Percentiles rank a stretch among this genome's conserved stretches.
These are phyloP conservation scores for barrel medic (Medicago truncatula) DNA, from an alignment of 306 rosid genomes.

Conservation along the genomic window DNA sequence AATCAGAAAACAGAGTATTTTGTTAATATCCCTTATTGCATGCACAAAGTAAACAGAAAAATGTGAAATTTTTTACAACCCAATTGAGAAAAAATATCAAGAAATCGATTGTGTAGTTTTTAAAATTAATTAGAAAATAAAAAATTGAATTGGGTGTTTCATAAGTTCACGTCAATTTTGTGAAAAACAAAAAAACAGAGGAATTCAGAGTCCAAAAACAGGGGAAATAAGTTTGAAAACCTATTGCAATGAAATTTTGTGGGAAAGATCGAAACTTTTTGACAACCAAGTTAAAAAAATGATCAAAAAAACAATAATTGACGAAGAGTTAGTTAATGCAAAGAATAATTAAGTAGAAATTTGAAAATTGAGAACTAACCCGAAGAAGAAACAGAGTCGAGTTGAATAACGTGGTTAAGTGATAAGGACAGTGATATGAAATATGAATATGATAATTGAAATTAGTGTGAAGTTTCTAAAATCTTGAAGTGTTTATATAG, in stretches of 20 bases:
- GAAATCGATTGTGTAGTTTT: neutral
- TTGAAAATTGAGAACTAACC: conserved; percentile 31
- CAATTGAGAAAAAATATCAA: neutral
- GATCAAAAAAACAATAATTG: neutral
- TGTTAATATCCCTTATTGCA: conserved; percentile 5
- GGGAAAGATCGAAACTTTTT: neutral
- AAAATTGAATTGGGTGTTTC: neutral
- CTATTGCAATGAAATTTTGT: conserved; percentile 18
- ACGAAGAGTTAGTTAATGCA: neutral
- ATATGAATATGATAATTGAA: neutral
- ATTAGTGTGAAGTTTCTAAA: conserved; percentile 33
- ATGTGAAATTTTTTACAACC: neutral
- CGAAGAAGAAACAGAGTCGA: conserved; percentile 27
- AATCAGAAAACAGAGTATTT: conserved; percentile 29
- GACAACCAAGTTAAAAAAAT: conserved; percentile 27
- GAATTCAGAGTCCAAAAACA: conserved; percentile 32
- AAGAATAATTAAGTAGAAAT: neutral
- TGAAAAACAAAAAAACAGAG: neutral
- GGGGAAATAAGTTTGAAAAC: conserved; percentile 36
- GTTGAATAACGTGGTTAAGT: conserved; percentile 7
- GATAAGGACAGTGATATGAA: conserved; percentile 2
- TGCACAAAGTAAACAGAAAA: conserved; percentile 17
- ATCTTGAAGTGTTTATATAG: conserved; percentile 14
- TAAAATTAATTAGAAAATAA: neutral
- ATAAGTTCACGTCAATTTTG: neutral